A percentile compares a stretch with the other conserved stretches of the same genome.
These are phyloP conservation scores for Rhipidocladum racemiflorum DNA, from an alignment of 176 grass and related monocot species.

Conservation along the genomic window DNA sequence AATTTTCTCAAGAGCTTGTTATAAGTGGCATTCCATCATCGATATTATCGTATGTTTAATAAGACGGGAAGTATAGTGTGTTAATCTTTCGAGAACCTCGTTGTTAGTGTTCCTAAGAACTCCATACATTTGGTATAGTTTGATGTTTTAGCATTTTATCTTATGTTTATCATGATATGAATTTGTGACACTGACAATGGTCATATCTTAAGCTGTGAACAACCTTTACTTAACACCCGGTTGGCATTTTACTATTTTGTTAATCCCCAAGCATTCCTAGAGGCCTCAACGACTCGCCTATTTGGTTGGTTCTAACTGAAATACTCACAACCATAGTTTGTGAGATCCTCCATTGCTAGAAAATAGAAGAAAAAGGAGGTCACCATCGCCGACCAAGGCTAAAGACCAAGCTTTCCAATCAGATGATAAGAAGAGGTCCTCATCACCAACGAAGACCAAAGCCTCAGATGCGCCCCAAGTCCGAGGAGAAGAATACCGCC, in stretches of 20 bases:
- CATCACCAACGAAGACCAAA: conserved; percentile 34
- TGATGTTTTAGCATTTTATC: neutral
- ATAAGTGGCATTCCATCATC: neutral
- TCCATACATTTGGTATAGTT: neutral
- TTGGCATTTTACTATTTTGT: neutral
- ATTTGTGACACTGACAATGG: neutral
- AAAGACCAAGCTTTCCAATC: conserved; percentile 18
- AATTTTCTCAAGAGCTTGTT: neutral
- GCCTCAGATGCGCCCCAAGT: conserved; percentile 9
- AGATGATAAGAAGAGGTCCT: conserved; percentile 25
- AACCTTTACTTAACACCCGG: neutral
- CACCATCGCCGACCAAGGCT: too few relatives aligned
- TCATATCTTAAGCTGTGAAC: neutral
- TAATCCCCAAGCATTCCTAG: neutral
- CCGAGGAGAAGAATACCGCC: conserved; percentile 38
- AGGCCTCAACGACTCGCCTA: neutral
- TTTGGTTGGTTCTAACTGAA: neutral
- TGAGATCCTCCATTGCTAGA: neutral
- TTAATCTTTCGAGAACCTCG: neutral
- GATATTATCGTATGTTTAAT: neutral
- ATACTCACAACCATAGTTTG: conserved; percentile 11
- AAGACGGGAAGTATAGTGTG: neutral
- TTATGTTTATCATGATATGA: neutral
- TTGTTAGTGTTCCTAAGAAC: neutral
- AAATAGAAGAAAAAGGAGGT: neutral